Percentiles rank a stretch among this genome's conserved stretches.
Conservation (phyloP, 2,329 filamentous ascomycete genomes). For the Alternaria rosae region DNA sequence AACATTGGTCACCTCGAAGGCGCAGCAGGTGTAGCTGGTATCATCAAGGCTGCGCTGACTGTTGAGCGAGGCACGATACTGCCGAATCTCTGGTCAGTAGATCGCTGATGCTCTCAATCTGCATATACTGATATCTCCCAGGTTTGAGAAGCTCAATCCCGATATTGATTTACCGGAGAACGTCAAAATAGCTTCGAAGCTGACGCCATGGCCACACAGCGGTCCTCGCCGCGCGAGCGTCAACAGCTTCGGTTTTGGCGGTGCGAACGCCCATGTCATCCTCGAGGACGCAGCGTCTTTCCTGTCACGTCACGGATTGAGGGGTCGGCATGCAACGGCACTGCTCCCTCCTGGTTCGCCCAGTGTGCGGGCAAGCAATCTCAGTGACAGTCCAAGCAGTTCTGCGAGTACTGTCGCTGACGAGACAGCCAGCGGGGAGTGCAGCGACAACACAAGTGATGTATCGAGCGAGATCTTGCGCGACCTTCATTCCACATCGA, state of each 20-base stretch:
- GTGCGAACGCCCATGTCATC: slow-evolving; percentile 48
- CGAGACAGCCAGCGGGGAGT: background rate
- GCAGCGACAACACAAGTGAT: slow-evolving; percentile 5
- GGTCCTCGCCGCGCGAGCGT: slow-evolving; percentile 52
- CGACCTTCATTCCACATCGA: slow-evolving; percentile 3
- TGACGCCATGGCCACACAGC: slow-evolving; percentile 26
- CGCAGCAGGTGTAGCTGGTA: slow-evolving; percentile 29
- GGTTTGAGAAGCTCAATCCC: slow-evolving; percentile 13
- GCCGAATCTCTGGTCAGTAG: slow-evolving; percentile 42
- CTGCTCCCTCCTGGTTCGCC: slow-evolving; percentile 19
- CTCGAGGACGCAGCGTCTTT: slow-evolving; percentile 12
- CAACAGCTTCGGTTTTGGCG: slow-evolving; percentile 58
- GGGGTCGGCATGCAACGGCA: slow-evolving; percentile 22
- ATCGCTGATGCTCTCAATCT: slow-evolving; percentile 18
- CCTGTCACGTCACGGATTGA: slow-evolving; percentile 3
- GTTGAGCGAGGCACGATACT: slow-evolving; percentile 50
- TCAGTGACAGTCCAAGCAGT: slow-evolving; percentile 1
- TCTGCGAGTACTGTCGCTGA: slow-evolving; percentile 6
- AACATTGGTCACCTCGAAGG: slow-evolving; percentile 46
- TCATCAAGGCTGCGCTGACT: slow-evolving; percentile 51
- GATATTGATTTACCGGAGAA: slow-evolving; percentile 2
- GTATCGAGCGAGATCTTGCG: slow-evolving; percentile 6
- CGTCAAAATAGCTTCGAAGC: slow-evolving; percentile 8
- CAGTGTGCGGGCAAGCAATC: background rate
- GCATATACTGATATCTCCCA: background rate